Percentiles rank a stretch among this genome's conserved stretches.
Conservation (phyloP, 768 basidiomycete genomes). For the Hericium rajendrae region DNA sequence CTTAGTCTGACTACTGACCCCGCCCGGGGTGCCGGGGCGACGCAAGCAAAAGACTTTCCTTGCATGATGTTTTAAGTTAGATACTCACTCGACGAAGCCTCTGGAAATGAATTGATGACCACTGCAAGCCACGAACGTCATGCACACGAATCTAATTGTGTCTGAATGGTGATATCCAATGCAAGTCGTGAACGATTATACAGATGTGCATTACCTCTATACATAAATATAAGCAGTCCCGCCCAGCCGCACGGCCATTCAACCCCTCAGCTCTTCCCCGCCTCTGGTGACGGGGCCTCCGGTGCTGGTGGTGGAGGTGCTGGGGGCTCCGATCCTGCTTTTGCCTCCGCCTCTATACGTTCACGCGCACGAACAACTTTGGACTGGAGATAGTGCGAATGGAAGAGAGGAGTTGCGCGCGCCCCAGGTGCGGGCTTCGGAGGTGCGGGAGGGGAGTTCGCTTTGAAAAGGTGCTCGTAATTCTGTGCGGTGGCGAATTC, state of each 20-base stretch:
- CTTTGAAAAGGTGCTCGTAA: slow-evolving; percentile 89
- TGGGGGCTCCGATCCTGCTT: slow-evolving; percentile 20
- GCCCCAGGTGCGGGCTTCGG: slow-evolving; percentile 30
- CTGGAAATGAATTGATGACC: no score
- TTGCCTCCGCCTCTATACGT: slow-evolving; percentile 84
- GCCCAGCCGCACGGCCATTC: not conserved
- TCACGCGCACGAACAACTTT: slow-evolving; percentile 95
- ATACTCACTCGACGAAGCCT: no score
- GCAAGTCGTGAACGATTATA: not conserved
- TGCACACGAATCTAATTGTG: not conserved
- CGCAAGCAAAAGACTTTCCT: no score
- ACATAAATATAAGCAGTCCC: not conserved
- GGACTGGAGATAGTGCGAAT: slow-evolving; percentile 92
- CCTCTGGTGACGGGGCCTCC: not conserved
- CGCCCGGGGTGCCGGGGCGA: no score
- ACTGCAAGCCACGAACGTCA: no score
- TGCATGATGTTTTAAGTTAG: no score
- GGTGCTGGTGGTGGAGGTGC: slow-evolving; percentile 2
- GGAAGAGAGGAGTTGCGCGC: slow-evolving; percentile 33
- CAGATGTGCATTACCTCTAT: not conserved
- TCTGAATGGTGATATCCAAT: not conserved
- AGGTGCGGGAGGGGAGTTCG: slow-evolving; percentile 62
- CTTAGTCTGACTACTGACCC: no score
- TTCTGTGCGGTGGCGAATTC: slow-evolving; percentile 38
- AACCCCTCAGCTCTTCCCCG: not conserved